Percentiles rank a stretch among this genome's conserved stretches.
phyloP scores from a whole-genome alignment of 2,329 filamentous ascomycete genomes.

The Colletotrichum abscissum region DNA sequence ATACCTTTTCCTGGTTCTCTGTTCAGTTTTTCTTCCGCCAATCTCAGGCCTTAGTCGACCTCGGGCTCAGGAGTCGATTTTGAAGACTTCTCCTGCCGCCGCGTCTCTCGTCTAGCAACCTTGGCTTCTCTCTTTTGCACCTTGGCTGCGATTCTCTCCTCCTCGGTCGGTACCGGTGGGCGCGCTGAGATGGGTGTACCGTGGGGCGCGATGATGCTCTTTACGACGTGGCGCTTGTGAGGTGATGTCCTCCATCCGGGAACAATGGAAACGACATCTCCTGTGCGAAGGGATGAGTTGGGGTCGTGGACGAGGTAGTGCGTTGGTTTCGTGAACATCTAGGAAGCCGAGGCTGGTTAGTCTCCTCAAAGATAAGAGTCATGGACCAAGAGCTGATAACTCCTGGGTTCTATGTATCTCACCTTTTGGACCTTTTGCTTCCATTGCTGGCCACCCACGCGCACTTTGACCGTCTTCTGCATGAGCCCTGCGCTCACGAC shows the following conservation, averaged over 20 bases:
- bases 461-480: conserved; percentile 83
- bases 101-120: conserved; percentile 60
- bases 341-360: conserved; percentile 14
- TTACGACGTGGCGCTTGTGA: conserved; percentile 79
- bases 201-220: conserved; percentile 77
- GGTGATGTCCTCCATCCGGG: conserved; percentile 74
- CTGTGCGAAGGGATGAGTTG: conserved; percentile 75
- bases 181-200: conserved; percentile 72
- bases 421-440: conserved; percentile 54
- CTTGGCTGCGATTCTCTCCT: conserved; percentile 68
- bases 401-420: not conserved
- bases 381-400: not conserved
- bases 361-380: not conserved
- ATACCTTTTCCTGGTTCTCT: not conserved
- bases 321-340: conserved; percentile 74
- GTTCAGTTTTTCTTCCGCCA: not conserved
- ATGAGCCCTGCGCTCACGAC: conserved; percentile 83
- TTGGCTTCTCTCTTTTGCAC: conserved; percentile 68
- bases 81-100: conserved; percentile 37
- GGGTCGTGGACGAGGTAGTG: conserved; percentile 84
- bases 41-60: not conserved
- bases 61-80: not conserved
- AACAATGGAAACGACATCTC: conserved; percentile 80
- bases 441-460: conserved; percentile 77
- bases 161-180: conserved; percentile 72